Evolutionary conservation across 176 grass and related monocot species (phyloP).

Genomic region (Rhynchospora breviuscula): DNA sequence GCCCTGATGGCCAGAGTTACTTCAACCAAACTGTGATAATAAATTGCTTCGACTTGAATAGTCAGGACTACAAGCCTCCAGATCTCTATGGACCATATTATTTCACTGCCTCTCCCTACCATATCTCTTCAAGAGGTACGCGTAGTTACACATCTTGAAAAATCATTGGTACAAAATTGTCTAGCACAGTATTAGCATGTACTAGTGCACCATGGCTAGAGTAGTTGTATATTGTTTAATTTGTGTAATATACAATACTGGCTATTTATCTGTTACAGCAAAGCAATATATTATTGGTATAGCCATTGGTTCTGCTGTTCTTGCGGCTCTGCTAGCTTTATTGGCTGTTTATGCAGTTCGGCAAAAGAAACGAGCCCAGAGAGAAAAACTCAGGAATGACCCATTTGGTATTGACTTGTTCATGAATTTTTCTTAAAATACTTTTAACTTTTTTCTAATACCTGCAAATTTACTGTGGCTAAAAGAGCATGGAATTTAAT

Average conservation of each 20-base stretch:
- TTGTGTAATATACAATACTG: conserved; percentile 3
- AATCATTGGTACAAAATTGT: neutral
- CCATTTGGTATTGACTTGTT: conserved; percentile 54
- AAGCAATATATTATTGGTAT: conserved; percentile 35
- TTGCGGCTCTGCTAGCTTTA: conserved; percentile 30
- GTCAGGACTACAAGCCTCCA: conserved; percentile 29
- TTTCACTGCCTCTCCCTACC: conserved; percentile 23
- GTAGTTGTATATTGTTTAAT: neutral
- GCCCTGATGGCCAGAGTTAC: conserved; percentile 31
- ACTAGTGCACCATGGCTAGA: neutral
- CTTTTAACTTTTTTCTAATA: neutral
- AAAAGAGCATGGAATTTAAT: neutral
- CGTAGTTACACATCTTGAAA: conserved; percentile 11
- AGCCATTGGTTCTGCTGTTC: conserved; percentile 32
- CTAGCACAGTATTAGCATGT: too few relatives aligned
- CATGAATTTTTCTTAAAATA: conserved; percentile 7
- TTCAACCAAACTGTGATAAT: conserved; percentile 45
- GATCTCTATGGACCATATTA: conserved; percentile 50
- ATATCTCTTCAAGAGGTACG: conserved; percentile 31
- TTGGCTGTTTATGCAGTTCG: conserved; percentile 39
- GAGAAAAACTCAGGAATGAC: conserved; percentile 32
- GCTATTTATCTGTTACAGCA: conserved; percentile 8
- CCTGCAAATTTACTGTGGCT: neutral
- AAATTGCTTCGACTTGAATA: conserved; percentile 47
- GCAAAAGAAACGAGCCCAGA: conserved; percentile 55